phyloP scores from a whole-genome alignment of 805 yeast genomes.

The Wickerhamiella qilinensis region DNA sequence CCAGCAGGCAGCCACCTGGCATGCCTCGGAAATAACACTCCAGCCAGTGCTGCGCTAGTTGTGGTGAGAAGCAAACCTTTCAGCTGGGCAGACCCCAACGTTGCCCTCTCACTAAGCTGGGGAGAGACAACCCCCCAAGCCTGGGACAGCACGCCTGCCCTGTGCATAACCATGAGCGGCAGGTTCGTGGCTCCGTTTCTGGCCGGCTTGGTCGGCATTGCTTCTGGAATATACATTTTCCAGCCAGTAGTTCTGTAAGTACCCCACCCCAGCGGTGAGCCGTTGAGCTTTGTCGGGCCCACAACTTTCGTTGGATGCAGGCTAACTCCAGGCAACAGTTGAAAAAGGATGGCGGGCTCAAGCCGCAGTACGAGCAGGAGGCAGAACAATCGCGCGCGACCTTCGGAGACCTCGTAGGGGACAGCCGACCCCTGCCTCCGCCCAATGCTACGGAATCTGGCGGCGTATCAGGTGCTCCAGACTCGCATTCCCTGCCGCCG shows the following conservation, averaged over 20 bases:
- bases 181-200: conserved; percentile 11
- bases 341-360: conserved; percentile 15
- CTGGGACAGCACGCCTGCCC: too few relatives aligned
- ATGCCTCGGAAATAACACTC: too few relatives aligned
- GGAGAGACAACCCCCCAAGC: too few relatives aligned
- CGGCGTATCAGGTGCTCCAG: too few relatives aligned
- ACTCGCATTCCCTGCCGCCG: too few relatives aligned
- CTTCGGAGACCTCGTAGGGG: conserved; percentile 11
- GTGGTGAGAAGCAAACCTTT: too few relatives aligned
- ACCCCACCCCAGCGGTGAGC: background rate
- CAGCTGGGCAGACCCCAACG: too few relatives aligned
- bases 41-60: too few relatives aligned
- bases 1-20: too few relatives aligned
- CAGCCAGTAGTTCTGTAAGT: conserved; percentile 18
- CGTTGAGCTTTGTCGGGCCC: background rate
- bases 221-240: conserved; percentile 16
- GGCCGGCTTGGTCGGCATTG: conserved; percentile 13
- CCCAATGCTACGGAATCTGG: too few relatives aligned
- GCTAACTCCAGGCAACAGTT: conserved; percentile 14
- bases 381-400: conserved; percentile 6
- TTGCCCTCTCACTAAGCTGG: too few relatives aligned
- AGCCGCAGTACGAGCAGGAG: conserved; percentile 14
- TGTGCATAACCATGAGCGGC: conserved; percentile 8
- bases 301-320: background rate
- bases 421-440: too few relatives aligned